Evolutionary conservation across 179 eudicot species (phyloP).

Genomic region (Silene coronaria): DNA sequence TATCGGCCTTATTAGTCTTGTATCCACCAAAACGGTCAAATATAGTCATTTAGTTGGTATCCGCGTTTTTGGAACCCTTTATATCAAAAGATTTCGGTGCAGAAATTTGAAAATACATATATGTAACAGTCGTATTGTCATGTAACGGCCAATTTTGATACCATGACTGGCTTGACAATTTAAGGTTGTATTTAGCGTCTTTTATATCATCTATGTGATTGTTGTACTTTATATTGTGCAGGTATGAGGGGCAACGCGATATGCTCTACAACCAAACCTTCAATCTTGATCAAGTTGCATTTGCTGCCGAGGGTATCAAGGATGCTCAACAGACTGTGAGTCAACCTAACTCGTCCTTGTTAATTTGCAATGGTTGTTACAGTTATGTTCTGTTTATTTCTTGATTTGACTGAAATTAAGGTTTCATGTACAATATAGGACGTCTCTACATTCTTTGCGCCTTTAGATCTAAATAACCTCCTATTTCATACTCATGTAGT

Average conservation of each 20-base stretch:
- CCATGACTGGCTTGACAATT: background rate
- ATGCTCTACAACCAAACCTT: constrained; percentile 95
- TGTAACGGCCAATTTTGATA: background rate
- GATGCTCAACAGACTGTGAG: constrained; percentile 99
- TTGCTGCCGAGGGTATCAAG: constrained; percentile 94
- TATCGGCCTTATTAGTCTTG: no score
- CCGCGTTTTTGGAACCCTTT: no score
- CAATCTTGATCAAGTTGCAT: constrained; percentile 91
- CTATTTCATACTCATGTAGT: background rate
- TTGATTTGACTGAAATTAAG: background rate
- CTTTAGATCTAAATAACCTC: background rate
- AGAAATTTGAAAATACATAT: background rate
- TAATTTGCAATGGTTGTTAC: background rate
- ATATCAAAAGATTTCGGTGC: no score
- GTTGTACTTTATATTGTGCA: constrained; percentile 29
- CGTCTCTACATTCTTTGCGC: background rate
- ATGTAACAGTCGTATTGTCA: background rate
- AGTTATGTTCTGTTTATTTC: background rate
- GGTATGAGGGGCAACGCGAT: constrained; percentile 98
- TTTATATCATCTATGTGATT: background rate
- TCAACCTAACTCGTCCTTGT: constrained; percentile 10
- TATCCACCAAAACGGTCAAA: no score
- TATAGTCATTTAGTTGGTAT: no score
- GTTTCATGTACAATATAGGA: background rate
- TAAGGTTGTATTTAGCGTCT: background rate